Conservation (phyloP, 495 filamentous ascomycete species). For the Aspergillus egyptiacus region DNA sequence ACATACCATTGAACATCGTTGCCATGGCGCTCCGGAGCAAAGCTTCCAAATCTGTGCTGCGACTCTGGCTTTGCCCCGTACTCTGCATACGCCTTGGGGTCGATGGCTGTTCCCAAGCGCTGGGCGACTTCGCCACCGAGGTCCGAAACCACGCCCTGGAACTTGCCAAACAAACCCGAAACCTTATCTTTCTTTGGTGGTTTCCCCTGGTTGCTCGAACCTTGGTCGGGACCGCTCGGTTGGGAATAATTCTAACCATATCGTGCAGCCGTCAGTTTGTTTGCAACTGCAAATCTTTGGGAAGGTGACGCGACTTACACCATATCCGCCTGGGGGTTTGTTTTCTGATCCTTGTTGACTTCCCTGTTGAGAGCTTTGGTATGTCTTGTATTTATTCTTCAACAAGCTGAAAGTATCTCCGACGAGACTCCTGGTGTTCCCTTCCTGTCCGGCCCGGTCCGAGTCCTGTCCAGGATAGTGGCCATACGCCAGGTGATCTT, state of each 20-base stretch:
- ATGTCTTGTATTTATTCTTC: constrained; percentile 38
- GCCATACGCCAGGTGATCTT: constrained; percentile 53
- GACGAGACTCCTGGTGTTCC: constrained; percentile 45
- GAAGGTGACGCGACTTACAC: background rate
- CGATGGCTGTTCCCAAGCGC: constrained; percentile 42
- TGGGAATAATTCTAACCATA: background rate
- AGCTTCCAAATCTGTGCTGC: constrained; percentile 72
- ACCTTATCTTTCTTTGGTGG: constrained; percentile 42
- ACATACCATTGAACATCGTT: constrained; percentile 87
- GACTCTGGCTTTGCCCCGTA: constrained; percentile 37
- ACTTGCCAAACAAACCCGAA: constrained; percentile 49
- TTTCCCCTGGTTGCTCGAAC: constrained; percentile 20
- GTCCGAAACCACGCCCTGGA: constrained; percentile 49
- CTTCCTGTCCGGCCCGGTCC: constrained; percentile 25
- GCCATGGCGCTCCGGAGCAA: constrained; percentile 60
- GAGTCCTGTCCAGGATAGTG: constrained; percentile 39
- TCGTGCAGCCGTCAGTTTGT: background rate
- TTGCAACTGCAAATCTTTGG: no score
- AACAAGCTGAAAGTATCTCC: constrained; percentile 50
- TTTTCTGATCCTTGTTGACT: constrained; percentile 14
- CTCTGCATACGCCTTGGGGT: constrained; percentile 45
- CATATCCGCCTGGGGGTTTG: background rate
- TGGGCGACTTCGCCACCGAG: constrained; percentile 47
- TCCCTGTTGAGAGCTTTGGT: constrained; percentile 14
- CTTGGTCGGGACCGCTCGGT: constrained; percentile 15